Evolutionary conservation across 1,284 basidiomycete genomes (phyloP), one percentile per base, ranked within the genome.

Genomic region (Malassezia vespertilionis): DNA sequence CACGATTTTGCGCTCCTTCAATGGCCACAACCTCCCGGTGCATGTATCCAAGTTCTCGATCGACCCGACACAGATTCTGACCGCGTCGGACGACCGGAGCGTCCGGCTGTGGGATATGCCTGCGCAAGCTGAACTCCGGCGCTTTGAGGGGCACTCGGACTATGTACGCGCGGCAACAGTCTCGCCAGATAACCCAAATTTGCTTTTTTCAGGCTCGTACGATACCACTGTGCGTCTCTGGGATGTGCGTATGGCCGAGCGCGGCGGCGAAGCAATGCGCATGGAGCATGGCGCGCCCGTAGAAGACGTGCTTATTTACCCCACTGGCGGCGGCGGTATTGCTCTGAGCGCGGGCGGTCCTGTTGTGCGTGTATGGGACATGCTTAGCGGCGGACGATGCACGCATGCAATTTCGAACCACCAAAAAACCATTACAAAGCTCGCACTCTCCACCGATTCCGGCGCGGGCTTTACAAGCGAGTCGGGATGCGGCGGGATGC

Each of bases 71-170:
- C 84, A 88, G 62, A 76, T 96, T 44, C 78, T 97, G 31, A 89
- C 91, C 3, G 91, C 88, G 57, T 95, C 90, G 1, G 93, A 97
- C 72, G 93, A 99, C 71, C 84, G 84, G 4, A 91, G 88, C 10
- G 86, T 87, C 41, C 83, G 83, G 69, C 75, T 97, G 2, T 96
- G 89, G 86, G 93, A 97, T 72, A 80, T 97, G 6, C 86, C 91
- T 7, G 89, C 90, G 5, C 84, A 95, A 71, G 77, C 81, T 1
- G 76, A 82, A 22, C 73, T 91, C 40, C 76, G 79, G 20, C 86
- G 84, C 12, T 88, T 97, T 63, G 75, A 77, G 21, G 79, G 81
- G 24, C 91, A 97, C 68, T 80, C 83, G 24, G 93, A 97, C 74
- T 97, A 97, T 67, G 88, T 99, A 54, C 86, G 93, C 17, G 80